phyloP scores from a whole-genome alignment of 2,329 filamentous ascomycete species.

The Elsinoe perseae region DNA sequence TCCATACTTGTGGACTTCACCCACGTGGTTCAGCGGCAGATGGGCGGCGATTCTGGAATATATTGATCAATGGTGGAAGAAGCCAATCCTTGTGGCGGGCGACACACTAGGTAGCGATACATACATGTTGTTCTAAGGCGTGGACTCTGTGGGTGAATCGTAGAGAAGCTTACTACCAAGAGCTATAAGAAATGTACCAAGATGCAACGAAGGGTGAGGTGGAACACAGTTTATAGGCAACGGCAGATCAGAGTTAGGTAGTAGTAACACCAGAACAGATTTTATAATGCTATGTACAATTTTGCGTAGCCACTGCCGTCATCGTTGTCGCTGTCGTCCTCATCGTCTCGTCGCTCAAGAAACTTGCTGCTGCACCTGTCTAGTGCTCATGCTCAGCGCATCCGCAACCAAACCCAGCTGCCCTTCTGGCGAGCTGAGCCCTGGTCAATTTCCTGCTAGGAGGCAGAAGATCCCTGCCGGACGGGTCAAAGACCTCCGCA shows the following conservation, averaged over 20 bases:
- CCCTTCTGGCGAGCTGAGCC: constrained; percentile 23
- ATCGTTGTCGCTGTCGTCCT: constrained; percentile 6
- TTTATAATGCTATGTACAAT: constrained; percentile 21
- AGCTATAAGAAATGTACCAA: constrained; percentile 35
- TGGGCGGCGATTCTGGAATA: constrained; percentile 34
- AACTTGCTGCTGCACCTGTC: no score
- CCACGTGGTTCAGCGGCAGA: constrained; percentile 40
- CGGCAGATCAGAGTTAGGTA: constrained; percentile 42
- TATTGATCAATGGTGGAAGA: constrained; percentile 38
- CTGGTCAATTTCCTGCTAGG: constrained; percentile 19
- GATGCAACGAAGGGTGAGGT: constrained; percentile 31
- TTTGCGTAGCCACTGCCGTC: neutral
- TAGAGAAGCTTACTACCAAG: constrained; percentile 29
- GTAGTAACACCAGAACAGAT: constrained; percentile 36
- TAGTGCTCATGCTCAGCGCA: constrained; percentile 13
- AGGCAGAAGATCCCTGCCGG: constrained; percentile 19
- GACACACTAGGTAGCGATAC: constrained; percentile 40
- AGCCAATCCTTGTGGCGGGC: constrained; percentile 37
- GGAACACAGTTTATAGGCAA: constrained; percentile 33
- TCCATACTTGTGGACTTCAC: constrained; percentile 38
- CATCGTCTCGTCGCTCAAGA: constrained; percentile 8
- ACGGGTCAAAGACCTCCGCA: neutral
- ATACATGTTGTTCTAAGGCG: constrained; percentile 41
- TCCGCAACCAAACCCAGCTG: constrained; percentile 22
- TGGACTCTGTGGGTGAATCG: constrained; percentile 40